phyloP scores from a whole-genome alignment of 768 basidiomycete species.

The Boletus pseudopeckii region DNA sequence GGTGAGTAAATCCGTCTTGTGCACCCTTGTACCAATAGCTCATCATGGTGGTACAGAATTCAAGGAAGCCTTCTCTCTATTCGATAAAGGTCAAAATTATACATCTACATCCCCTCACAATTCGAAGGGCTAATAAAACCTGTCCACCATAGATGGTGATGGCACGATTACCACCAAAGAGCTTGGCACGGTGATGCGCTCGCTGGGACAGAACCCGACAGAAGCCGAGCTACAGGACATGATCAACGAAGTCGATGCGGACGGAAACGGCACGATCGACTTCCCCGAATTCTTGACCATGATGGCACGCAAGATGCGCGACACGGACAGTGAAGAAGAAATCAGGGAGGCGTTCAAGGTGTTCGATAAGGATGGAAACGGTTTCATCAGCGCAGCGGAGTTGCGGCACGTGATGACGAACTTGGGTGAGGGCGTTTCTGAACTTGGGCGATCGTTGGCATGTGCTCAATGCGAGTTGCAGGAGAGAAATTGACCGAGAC shows the following conservation, averaged over 20 bases:
- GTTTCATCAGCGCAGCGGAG: constrained; percentile 83
- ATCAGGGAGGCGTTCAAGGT: constrained; percentile 96
- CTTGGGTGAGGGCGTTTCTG: constrained; percentile 52
- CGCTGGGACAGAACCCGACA: constrained; percentile 88
- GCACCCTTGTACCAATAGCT: not conserved
- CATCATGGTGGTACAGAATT: constrained; percentile 58
- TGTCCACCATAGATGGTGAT: constrained; percentile 64
- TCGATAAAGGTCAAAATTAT: constrained; percentile 74
- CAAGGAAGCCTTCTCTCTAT: constrained; percentile 98
- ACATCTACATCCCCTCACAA: too few relatives aligned
- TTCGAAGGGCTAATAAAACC: not conserved
- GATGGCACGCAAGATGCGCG: constrained; percentile 88
- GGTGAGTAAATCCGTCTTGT: constrained; percentile 45
- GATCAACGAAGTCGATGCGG: constrained; percentile 93
- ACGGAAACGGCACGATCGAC: constrained; percentile 87
- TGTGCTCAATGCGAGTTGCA: constrained; percentile 24
- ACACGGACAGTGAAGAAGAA: constrained; percentile 91
- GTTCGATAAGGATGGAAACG: constrained; percentile 95
- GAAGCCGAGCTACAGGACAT: constrained; percentile 91
- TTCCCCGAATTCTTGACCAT: constrained; percentile 79
- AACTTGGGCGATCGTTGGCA: not conserved
- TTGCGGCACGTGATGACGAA: constrained; percentile 89
- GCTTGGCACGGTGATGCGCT: constrained; percentile 92
- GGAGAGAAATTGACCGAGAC: constrained; percentile 84
- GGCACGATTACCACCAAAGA: constrained; percentile 90